phyloP scores from a whole-genome alignment of 2,329 filamentous ascomycete species.

The Aureobasidium sp. region DNA sequence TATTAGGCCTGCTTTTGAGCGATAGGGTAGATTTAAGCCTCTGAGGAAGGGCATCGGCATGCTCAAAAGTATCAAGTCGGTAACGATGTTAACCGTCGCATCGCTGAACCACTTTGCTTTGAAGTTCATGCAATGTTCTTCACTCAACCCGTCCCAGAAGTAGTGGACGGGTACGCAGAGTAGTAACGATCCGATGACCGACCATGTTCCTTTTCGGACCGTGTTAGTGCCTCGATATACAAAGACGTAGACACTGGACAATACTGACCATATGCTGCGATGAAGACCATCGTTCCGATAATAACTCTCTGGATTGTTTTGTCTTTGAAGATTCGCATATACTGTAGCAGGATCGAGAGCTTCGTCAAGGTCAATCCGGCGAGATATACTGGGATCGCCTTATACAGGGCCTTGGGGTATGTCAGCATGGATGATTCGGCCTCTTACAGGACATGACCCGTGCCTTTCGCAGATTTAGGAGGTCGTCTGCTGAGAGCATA shows the following conservation, averaged over 20 bases:
- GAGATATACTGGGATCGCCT: constrained; percentile 33
- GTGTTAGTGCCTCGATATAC: neutral
- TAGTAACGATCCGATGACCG: constrained; percentile 27
- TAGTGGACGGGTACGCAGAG: constrained; percentile 24
- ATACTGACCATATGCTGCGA: constrained; percentile 22
- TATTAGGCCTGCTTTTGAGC: constrained; percentile 25
- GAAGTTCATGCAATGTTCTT: constrained; percentile 21
- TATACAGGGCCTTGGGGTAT: constrained; percentile 13
- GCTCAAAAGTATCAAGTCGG: constrained; percentile 25
- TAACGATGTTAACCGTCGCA: constrained; percentile 27
- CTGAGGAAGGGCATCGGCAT: constrained; percentile 28
- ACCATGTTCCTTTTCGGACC: constrained; percentile 18
- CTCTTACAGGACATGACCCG: neutral
- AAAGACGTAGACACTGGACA: neutral
- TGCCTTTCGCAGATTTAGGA: neutral
- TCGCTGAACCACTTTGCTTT: constrained; percentile 25
- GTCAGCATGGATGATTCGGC: neutral
- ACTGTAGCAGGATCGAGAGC: constrained; percentile 40
- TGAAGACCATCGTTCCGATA: constrained; percentile 24
- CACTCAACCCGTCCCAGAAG: constrained; percentile 22
- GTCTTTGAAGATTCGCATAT: constrained; percentile 39
- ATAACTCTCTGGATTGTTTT: constrained; percentile 28
- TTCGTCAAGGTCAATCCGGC: constrained; percentile 33
- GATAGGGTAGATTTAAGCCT: constrained; percentile 23
- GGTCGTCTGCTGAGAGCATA: neutral